Evolutionary conservation across 805 yeast species (phyloP).

Genomic region (Ogataea pini): DNA sequence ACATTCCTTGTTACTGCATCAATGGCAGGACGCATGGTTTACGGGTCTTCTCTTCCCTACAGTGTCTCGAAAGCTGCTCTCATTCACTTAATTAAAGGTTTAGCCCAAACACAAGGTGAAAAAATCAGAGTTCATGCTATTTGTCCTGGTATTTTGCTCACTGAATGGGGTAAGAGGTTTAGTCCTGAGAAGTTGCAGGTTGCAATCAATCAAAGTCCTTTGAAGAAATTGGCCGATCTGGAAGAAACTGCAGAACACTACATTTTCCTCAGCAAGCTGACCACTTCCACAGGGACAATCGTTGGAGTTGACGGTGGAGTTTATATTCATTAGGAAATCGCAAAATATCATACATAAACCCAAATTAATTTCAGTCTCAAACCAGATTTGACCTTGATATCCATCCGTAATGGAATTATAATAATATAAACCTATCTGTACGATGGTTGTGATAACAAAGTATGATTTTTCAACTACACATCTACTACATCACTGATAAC

Average conservation of each 20-base stretch:
- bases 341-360: no score
- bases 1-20: slow-evolving; percentile 13
- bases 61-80: slow-evolving; percentile 11
- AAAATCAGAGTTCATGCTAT: slow-evolving; percentile 10
- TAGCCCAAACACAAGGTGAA: slow-evolving; percentile 9
- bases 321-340: neutral
- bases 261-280: slow-evolving; percentile 10
- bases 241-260: slow-evolving; percentile 12
- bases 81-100: slow-evolving; percentile 8
- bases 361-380: no score
- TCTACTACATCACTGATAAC: no score
- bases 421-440: no score
- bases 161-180: slow-evolving; percentile 14
- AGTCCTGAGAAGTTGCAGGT: slow-evolving; percentile 10
- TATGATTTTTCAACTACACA: no score
- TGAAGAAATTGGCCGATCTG: slow-evolving; percentile 9
- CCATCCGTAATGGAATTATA: no score
- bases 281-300: slow-evolving; percentile 10
- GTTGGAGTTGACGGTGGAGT: slow-evolving; percentile 14
- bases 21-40: slow-evolving; percentile 11
- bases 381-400: no score
- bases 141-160: slow-evolving; percentile 13
- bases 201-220: slow-evolving; percentile 11
- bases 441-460: no score
- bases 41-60: slow-evolving; percentile 13